These are phyloP conservation scores for Phytopythium boreale DNA, from an alignment of 352 stramenopile species.

Conservation along the genomic window DNA sequence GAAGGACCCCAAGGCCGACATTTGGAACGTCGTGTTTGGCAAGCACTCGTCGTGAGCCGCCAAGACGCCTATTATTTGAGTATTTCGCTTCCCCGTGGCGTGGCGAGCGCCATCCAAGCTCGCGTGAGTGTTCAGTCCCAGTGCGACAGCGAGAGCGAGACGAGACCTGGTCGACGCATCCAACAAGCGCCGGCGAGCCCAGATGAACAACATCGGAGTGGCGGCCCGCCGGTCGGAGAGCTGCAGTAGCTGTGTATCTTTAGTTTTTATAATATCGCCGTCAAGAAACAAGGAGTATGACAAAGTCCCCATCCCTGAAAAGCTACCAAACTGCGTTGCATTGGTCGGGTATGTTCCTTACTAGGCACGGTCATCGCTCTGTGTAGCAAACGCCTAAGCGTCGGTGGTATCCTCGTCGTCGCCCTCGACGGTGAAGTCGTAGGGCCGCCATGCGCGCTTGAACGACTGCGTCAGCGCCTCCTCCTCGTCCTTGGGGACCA, in stretches of 20 bases:
- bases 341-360: no score
- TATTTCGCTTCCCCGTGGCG: not conserved
- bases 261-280: not conserved
- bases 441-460: conserved; percentile 60
- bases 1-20: conserved; percentile 38
- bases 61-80: not conserved
- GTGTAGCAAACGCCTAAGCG: no score
- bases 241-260: not conserved
- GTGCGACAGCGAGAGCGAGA: not conserved
- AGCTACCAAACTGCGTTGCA: no score
- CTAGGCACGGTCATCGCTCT: no score
- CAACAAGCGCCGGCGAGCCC: no score
- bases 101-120: not conserved
- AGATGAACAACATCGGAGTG: not conserved
- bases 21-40: conserved; percentile 54
- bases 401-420: conserved; percentile 38
- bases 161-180: not conserved
- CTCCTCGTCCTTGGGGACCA: conserved; percentile 71
- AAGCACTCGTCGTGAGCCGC: conserved; percentile 17
- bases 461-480: conserved; percentile 63
- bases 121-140: not conserved
- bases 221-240: not conserved
- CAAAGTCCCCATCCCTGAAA: no score
- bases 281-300: not conserved
- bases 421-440: conserved; percentile 64